These are phyloP conservation scores for Daldinia decipiens DNA, from an alignment of 495 filamentous ascomycete species.

Conservation along the genomic window DNA sequence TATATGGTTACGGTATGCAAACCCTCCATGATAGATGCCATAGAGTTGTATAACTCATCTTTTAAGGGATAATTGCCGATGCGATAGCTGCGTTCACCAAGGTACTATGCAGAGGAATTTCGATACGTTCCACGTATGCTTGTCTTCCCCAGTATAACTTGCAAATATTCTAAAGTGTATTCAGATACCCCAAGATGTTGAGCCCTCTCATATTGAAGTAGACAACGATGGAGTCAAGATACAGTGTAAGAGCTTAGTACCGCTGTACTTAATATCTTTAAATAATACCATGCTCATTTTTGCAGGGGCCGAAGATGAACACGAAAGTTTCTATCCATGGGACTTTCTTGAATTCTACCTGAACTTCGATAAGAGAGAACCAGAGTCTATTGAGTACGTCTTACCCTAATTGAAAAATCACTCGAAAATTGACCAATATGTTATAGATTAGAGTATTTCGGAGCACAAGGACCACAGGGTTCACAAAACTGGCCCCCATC, in stretches of 20 bases:
- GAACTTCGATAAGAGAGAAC: slow-evolving; percentile 44
- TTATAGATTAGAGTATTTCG: slow-evolving; percentile 39
- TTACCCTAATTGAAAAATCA: not conserved
- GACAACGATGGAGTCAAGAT: slow-evolving; percentile 52
- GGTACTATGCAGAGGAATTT: slow-evolving; percentile 79
- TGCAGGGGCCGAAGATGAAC: slow-evolving; percentile 64
- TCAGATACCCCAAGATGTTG: slow-evolving; percentile 64
- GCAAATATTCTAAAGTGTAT: slow-evolving; percentile 23
- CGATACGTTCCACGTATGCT: slow-evolving; percentile 68
- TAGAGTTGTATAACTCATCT: slow-evolving; percentile 17
- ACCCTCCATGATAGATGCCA: not conserved
- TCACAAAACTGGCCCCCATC: slow-evolving; percentile 33
- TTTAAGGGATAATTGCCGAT: slow-evolving; percentile 80
- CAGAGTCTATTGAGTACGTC: slow-evolving; percentile 43
- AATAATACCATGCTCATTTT: slow-evolving; percentile 24
- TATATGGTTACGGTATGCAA: slow-evolving; percentile 55
- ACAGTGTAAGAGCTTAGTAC: slow-evolving; percentile 50
- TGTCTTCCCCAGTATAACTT: not conserved
- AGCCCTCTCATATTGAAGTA: slow-evolving; percentile 47
- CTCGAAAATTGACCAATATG: slow-evolving; percentile 2
- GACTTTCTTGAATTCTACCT: slow-evolving; percentile 63
- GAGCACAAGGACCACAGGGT: slow-evolving; percentile 23
- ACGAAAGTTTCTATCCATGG: slow-evolving; percentile 66
- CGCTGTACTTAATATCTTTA: not conserved
- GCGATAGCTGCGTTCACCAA: slow-evolving; percentile 74